These are phyloP conservation scores for Leishmania lainsoni DNA, from an alignment of 208 protist genomes.

Conservation along the genomic window DNA sequence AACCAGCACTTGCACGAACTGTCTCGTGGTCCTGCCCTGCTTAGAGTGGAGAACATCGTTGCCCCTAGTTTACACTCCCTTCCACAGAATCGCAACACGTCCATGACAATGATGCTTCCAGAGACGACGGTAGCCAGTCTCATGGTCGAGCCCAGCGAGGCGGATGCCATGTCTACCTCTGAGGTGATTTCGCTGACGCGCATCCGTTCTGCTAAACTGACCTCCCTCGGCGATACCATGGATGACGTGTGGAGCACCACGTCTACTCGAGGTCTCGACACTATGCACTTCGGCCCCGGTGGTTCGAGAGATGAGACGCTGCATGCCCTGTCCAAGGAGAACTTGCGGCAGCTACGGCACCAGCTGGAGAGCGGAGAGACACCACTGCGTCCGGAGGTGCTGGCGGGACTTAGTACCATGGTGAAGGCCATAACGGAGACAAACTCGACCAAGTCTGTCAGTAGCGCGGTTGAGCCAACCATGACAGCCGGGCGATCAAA, in stretches of 20 bases:
- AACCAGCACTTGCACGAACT: slow-evolving; percentile 54
- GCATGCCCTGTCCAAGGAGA: slow-evolving; percentile 53
- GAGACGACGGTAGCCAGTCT: slow-evolving; percentile 31
- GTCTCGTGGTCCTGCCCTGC: slow-evolving; percentile 39
- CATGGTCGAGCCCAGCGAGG: slow-evolving; percentile 49
- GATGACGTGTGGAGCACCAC: slow-evolving; percentile 66
- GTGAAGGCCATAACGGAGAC: slow-evolving; percentile 38
- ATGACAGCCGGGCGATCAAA: slow-evolving; percentile 27
- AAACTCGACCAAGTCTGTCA: slow-evolving; percentile 33
- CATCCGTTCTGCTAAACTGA: slow-evolving; percentile 12
- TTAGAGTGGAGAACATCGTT: slow-evolving; percentile 50
- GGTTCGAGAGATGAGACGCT: slow-evolving; percentile 11
- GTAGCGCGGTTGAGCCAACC: slow-evolving; percentile 47
- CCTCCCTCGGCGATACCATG: slow-evolving; percentile 28
- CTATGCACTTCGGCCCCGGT: not conserved
- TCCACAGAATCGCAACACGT: not conserved
- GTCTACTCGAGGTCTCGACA: slow-evolving; percentile 39
- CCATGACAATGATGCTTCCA: slow-evolving; percentile 2
- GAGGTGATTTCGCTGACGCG: slow-evolving; percentile 19
- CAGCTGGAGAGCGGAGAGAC: slow-evolving; percentile 61
- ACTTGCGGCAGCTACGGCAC: slow-evolving; percentile 51
- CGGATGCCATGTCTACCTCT: slow-evolving; percentile 37
- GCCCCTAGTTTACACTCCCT: slow-evolving; percentile 3
- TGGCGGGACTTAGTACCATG: slow-evolving; percentile 44
- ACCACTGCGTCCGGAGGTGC: slow-evolving; percentile 58